These are phyloP conservation scores for Acanthamoeba sp. DNA, from an alignment of 208 protist genomes.

Conservation along the genomic window DNA sequence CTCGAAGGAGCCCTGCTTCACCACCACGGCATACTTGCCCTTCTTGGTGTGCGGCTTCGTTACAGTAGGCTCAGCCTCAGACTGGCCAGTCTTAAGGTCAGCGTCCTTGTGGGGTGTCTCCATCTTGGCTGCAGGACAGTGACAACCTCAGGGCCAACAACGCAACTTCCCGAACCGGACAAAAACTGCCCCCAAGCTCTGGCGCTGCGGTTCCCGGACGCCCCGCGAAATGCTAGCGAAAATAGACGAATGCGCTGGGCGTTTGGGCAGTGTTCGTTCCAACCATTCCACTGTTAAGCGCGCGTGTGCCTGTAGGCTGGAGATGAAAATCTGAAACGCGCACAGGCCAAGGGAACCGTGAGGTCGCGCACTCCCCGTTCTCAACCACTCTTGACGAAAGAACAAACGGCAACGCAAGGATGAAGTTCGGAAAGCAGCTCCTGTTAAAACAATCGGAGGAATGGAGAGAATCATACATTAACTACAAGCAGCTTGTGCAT, in stretches of 20 bases:
- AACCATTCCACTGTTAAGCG: too few species aligned
- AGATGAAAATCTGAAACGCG: too few species aligned
- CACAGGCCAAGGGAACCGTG: too few species aligned
- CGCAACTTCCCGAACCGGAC: too few species aligned
- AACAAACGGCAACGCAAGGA: too few species aligned
- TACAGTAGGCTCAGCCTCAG: background rate
- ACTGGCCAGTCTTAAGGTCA: background rate
- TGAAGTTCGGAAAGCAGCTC: slow-evolving; percentile 74
- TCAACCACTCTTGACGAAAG: background rate
- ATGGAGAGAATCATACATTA: slow-evolving; percentile 46
- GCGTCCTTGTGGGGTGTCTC: background rate
- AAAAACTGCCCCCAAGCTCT: too few species aligned
- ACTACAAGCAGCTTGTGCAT: slow-evolving; percentile 59
- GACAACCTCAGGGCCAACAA: background rate
- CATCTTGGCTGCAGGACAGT: background rate
- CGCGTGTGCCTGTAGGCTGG: too few species aligned
- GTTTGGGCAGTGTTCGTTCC: background rate
- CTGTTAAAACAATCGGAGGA: slow-evolving; percentile 21
- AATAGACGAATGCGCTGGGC: too few species aligned
- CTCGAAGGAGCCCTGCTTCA: slow-evolving; percentile 70
- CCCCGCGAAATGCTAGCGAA: background rate
- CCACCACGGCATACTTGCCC: background rate
- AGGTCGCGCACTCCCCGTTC: too few species aligned
- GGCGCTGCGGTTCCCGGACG: background rate
- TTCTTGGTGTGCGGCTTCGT: background rate